Conservation (phyloP, 2,329 filamentous ascomycete genomes). For the Westerdykella sp. region DNA sequence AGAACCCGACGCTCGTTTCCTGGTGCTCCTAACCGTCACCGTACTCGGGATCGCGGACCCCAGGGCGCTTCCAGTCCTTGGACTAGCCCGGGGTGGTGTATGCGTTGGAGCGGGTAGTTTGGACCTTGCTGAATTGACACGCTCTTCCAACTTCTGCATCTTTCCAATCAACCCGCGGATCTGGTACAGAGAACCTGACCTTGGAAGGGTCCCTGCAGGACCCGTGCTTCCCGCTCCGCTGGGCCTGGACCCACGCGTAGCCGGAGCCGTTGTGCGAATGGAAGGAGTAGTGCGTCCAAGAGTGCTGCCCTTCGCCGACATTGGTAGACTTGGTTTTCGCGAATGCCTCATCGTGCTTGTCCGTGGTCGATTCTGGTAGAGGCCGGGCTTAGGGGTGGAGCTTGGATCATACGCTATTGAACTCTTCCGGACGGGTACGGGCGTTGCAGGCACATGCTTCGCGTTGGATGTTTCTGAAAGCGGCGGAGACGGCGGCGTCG, state of each 20-base stretch:
- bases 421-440: constrained; percentile 33
- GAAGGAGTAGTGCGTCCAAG: constrained; percentile 43
- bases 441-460: constrained; percentile 36
- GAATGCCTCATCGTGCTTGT: constrained; percentile 41
- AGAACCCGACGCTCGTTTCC: constrained; percentile 55
- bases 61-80: constrained; percentile 52
- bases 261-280: constrained; percentile 27
- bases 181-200: constrained; percentile 74
- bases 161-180: constrained; percentile 91
- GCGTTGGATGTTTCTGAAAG: constrained; percentile 75
- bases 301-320: constrained; percentile 26
- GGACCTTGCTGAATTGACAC: constrained; percentile 84
- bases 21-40: constrained; percentile 60
- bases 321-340: constrained; percentile 55
- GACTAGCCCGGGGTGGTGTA: constrained; percentile 76
- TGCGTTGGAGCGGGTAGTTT: constrained; percentile 77
- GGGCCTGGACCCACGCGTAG: constrained; percentile 39
- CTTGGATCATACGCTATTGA: constrained; percentile 49
- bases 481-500: constrained; percentile 87
- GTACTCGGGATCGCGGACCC: constrained; percentile 48
- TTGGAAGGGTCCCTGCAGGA: constrained; percentile 47
- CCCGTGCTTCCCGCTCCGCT: constrained; percentile 45
- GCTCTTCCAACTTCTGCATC: constrained; percentile 92
- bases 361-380: constrained; percentile 37
- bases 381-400: constrained; percentile 49